Base-by-base conservation (phyloP, 1,139 yeast species). In the Debaryomyces subglobosus region DNA sequence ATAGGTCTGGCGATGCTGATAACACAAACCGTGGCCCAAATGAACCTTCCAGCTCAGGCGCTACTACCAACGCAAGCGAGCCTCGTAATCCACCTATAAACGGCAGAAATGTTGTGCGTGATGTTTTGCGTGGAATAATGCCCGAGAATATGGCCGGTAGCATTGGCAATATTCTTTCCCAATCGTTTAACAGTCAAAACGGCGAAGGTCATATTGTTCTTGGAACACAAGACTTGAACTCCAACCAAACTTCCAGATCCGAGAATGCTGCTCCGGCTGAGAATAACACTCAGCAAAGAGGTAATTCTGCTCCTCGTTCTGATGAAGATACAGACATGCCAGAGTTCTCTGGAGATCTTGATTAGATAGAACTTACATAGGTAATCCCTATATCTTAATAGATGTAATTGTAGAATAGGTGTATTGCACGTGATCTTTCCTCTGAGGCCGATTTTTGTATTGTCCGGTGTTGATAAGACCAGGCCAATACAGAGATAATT, bases 261-360 rank as follows among this genome's bases (percentile, higher is more conserved):
- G 21, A 39, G 2, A 29, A 35, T 9, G 27, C 18, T 21, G 23
- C 37, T 24, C 13, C 43, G 9, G 10, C 43, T 9, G 24, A 24
- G 10, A 21, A 23, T 8, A 27, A 37, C 8, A 38, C 12, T 34
- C 32, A 41, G 7, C 32, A 39, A 13, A 34, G 40, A 13, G 34
- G 25, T 18, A 18, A 15, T 13, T 18, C 41, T 18, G 33, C 38
- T 35, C 25, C 38, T 12, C 35, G 39, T n/a, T 24, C 39, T 10
- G 58, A 53, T 33, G 59, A 49, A 21, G 62, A 58, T 39, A 42
- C 49, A 12, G 62, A 57, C 18, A 57, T 58, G 60, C 57, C 61
- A 2, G 57, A 56, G 36, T 54, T 49, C 12, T 52, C 56, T 4
- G 54, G 49, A n/a, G 57, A 54, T 40, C 55, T 60, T 9, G 64